Conservation (phyloP, 1,284 basidiomycete genomes). For the Ustilago bromivora region DNA sequence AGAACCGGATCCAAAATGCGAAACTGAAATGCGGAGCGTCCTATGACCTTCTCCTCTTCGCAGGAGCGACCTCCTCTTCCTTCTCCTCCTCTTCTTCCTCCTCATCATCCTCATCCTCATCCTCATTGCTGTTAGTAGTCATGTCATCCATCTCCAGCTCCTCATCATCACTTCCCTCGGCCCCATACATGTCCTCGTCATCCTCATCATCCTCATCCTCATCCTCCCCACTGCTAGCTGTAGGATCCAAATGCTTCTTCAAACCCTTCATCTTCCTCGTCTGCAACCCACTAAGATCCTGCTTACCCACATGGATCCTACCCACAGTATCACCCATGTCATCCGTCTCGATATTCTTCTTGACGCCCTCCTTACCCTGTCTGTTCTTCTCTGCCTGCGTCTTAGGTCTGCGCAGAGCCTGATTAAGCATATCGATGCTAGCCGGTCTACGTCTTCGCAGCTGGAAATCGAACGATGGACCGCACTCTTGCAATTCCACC, state of each 20-base stretch:
- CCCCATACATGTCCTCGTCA: conserved; percentile 22
- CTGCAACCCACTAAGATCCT: conserved; percentile 88
- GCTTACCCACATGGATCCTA: conserved; percentile 86
- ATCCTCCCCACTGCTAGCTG: conserved; percentile 52
- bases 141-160: conserved; percentile 53
- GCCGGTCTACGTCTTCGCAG: conserved; percentile 82
- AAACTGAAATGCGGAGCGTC: neutral
- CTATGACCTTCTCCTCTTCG: conserved; percentile 36
- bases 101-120: conserved; percentile 36
- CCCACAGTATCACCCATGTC: conserved; percentile 97
- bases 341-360: conserved; percentile 86
- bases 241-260: conserved; percentile 71
- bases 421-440: conserved; percentile 82
- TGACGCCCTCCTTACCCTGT: conserved; percentile 83
- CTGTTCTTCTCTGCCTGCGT: conserved; percentile 77
- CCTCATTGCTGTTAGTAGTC: conserved; percentile 38
- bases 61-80: conserved; percentile 30
- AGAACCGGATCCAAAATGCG: neutral
- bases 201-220: conserved; percentile 36
- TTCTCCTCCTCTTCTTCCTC: conserved; percentile 39
- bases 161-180: conserved; percentile 38
- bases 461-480: conserved; percentile 86
- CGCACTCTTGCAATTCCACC: conserved; percentile 87
- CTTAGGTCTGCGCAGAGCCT: conserved; percentile 86
- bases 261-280: conserved; percentile 91